A percentile compares a stretch with the other conserved stretches of the same genome.
Evolutionary conservation across 2,329 filamentous ascomycete genomes (phyloP).

Genomic region (Stachybotrys chartarum): DNA sequence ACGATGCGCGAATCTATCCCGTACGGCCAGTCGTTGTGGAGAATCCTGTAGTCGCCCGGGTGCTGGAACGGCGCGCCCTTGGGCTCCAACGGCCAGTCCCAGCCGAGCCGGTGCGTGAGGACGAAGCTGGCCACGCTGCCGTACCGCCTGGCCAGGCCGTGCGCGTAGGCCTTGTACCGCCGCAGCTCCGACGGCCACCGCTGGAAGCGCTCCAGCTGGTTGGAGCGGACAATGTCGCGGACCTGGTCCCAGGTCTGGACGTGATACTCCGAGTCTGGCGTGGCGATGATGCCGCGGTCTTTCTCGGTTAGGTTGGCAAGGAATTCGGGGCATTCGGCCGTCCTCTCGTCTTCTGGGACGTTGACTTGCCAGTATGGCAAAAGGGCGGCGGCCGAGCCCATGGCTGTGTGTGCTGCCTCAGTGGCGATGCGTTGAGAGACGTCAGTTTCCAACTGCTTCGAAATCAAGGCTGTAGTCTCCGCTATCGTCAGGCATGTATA

Average conservation of each 20-base stretch:
- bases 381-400: conserved; percentile 24
- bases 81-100: conserved; percentile 43
- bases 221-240: conserved; percentile 50
- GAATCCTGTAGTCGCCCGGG: conserved; percentile 58
- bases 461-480: no score
- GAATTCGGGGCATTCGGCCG: conserved; percentile 63
- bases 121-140: conserved; percentile 77
- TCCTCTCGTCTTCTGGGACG: conserved; percentile 54
- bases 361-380: conserved; percentile 80
- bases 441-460: no score
- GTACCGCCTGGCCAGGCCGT: conserved; percentile 55
- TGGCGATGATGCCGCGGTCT: conserved; percentile 63
- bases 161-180: conserved; percentile 67
- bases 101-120: conserved; percentile 60
- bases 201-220: conserved; percentile 70
- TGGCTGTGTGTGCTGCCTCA: conserved; percentile 7
- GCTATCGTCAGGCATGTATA: no score
- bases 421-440: no score
- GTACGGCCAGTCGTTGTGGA: conserved; percentile 94
- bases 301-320: conserved; percentile 58
- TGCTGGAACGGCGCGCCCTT: conserved; percentile 32
- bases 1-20: conserved; percentile 71
- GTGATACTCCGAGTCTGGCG: conserved; percentile 59
- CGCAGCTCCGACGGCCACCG: conserved; percentile 70
- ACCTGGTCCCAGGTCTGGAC: conserved; percentile 65